Percentiles rank a stretch among this genome's conserved stretches.
phyloP scores from a whole-genome alignment of 2,329 filamentous ascomycete genomes.

The Zymoseptoria passerinii region DNA sequence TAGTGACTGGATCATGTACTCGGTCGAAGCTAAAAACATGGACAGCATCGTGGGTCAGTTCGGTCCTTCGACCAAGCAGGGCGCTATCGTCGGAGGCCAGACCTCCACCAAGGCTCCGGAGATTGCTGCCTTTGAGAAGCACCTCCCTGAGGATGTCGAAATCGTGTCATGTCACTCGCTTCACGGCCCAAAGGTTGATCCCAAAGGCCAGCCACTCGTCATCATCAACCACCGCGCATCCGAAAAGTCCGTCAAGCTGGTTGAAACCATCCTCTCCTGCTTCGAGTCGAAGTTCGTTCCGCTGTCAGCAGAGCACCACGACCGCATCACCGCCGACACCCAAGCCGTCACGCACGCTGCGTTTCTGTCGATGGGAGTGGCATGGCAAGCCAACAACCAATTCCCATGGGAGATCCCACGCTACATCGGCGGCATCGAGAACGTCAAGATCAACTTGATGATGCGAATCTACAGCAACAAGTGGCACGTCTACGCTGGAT shows the following conservation, averaged over 20 bases:
- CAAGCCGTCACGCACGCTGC: constrained; percentile 97
- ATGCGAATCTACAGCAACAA: constrained; percentile 96
- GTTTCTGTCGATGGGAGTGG: constrained; percentile 92
- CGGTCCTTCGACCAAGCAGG: constrained; percentile 89
- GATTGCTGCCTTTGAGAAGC: constrained; percentile 82
- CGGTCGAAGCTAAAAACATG: constrained; percentile 88
- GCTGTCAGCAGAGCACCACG: constrained; percentile 78
- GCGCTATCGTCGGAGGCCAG: constrained; percentile 92
- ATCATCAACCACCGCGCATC: constrained; percentile 89
- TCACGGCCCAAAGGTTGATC: constrained; percentile 84
- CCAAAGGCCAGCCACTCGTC: constrained; percentile 82
- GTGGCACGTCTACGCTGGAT: constrained; percentile 97
- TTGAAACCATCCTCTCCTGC: constrained; percentile 73
- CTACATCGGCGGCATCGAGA: constrained; percentile 95
- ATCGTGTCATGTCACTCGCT: constrained; percentile 96
- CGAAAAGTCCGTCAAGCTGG: constrained; percentile 64
- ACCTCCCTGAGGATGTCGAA: constrained; percentile 80
- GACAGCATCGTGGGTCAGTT: constrained; percentile 78
- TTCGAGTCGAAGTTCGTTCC: constrained; percentile 80
- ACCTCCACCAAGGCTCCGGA: constrained; percentile 98
- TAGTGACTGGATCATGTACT: constrained; percentile 99
- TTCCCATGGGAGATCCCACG: constrained; percentile 97
- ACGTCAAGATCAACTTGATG: constrained; percentile 98
- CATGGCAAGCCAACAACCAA: constrained; percentile 89
- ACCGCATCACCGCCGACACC: constrained; percentile 95